Evolutionary conservation across 345 rosid species (phyloP), one percentile per base, ranked within the genome.

Genomic region (Acer yangbiense): DNA sequence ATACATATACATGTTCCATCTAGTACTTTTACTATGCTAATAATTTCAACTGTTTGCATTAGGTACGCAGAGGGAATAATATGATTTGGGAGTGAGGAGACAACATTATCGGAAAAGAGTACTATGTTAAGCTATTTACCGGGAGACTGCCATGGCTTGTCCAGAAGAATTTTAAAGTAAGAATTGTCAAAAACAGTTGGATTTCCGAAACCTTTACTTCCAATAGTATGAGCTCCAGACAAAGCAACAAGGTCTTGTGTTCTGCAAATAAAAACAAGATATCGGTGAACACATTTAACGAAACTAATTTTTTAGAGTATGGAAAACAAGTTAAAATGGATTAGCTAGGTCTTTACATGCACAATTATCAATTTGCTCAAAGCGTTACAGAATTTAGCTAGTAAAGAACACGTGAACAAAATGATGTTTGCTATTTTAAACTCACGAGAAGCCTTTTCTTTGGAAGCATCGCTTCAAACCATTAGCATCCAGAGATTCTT

Each of bases 361-460:
- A 46, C 6, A 43, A 43, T 1, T 23, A 27, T 1, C 46, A 1
- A 43, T 43, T 43, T 43, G 10, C 46, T 8, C 46, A 43, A 43
- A 1, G 9, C 46, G 25, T 73, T 58, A 27, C 27, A 48, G 62
- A 48, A 17, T 20, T 66, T 21, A 66, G 52, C 25, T 65, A 23
- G 52, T 32, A 21, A 50, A 63, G 54, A 39, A 57, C n/a, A 57
- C 25, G 32, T 11, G 61, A 74, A 73, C 7, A 25, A 64, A 61
- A 54, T 7, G 9, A 60, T n/a, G 39, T 20, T 13, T 46, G 65
- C 57, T 2, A 73, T 52, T 52, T 61, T 55, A 55, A 75, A 92
- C 99, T 92, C 86, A 92, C 98, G 90, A 88, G 65, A 95, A 89
- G 86, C 99, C 99, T 86, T 95, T 95, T 82, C 84, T 85, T 83